Percentiles rank a stretch among this genome's conserved stretches.
phyloP scores from a whole-genome alignment of 2,329 filamentous ascomycete genomes.

The Pseudovirgaria hyperparasitica region DNA sequence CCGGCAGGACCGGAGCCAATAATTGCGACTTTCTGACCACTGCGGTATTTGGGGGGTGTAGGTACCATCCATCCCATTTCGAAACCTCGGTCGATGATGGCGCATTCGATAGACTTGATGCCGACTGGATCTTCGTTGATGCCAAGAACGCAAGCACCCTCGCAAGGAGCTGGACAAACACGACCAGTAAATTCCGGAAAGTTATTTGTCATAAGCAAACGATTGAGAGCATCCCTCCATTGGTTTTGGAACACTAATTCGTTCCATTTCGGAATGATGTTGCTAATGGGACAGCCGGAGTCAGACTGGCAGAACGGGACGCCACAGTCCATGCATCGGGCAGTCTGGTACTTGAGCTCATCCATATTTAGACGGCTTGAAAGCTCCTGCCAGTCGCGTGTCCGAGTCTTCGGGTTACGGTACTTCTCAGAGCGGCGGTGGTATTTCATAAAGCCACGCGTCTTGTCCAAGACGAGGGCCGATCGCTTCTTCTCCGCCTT shows the following conservation, averaged over 20 bases:
- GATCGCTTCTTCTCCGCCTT: conserved; percentile 82
- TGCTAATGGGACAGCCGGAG: conserved; percentile 87
- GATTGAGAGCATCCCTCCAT: conserved; percentile 85
- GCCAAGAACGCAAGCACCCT: conserved; percentile 88
- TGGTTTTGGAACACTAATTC: conserved; percentile 64
- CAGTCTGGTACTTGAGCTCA: conserved; percentile 91
- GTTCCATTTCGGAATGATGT: conserved; percentile 97
- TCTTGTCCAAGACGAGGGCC: conserved; percentile 92
- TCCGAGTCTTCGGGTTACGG: conserved; percentile 67
- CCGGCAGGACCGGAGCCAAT: conserved; percentile 89
- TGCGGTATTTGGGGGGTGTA: conserved; percentile 61
- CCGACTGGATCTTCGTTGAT: conserved; percentile 96
- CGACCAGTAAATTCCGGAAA: conserved; percentile 97
- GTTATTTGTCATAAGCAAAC: conserved; percentile 92
- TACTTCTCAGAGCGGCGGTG: conserved; percentile 88
- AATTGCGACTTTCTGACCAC: conserved; percentile 76
- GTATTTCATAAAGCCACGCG: conserved; percentile 95
- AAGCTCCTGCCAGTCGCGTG: conserved; percentile 87
- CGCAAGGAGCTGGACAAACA: conserved; percentile 91
- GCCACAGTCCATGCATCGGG: conserved; percentile 97
- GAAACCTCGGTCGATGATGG: conserved; percentile 93
- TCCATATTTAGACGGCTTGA: conserved; percentile 81
- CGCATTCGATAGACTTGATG: conserved; percentile 97
- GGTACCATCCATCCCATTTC: conserved; percentile 98
- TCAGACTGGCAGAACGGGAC: conserved; percentile 97